Conservation (phyloP, 768 basidiomycete genomes). For the Lactarius deliciosus region DNA sequence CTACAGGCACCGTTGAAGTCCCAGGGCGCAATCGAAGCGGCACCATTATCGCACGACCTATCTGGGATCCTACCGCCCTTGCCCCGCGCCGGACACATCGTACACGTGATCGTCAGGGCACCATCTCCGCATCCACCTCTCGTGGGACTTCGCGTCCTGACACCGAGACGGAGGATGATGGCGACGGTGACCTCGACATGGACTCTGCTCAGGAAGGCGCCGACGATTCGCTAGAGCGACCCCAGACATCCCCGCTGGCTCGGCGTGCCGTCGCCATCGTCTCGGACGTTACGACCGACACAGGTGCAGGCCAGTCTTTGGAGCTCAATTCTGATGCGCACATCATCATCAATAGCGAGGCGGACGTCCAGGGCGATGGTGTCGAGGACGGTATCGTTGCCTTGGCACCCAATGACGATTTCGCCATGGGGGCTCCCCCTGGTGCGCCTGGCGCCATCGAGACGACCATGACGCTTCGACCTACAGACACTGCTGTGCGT, state of each 20-base stretch:
- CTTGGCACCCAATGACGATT: constrained; percentile 80
- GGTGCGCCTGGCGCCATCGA: constrained; percentile 83
- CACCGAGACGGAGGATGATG: constrained; percentile 80
- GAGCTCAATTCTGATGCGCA: constrained; percentile 49
- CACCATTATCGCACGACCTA: constrained; percentile 65
- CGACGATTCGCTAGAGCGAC: constrained; percentile 32
- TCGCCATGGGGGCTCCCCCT: constrained; percentile 87
- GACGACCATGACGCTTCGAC: constrained; percentile 33
- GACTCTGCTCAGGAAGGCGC: constrained; percentile 36
- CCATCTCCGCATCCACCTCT: constrained; percentile 32
- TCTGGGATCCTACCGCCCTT: constrained; percentile 49
- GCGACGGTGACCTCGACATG: constrained; percentile 57
- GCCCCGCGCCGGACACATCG: constrained; percentile 34
- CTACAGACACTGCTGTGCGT: constrained; percentile 25
- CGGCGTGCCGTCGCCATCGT: constrained; percentile 51
- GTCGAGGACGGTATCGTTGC: constrained; percentile 78
- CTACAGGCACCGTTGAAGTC: constrained; percentile 62
- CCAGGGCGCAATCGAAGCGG: constrained; percentile 68
- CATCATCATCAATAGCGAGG: constrained; percentile 51
- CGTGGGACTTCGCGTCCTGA: constrained; percentile 57
- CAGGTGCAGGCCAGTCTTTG: constrained; percentile 38
- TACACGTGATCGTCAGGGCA: constrained; percentile 31
- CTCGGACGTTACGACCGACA: constrained; percentile 37
- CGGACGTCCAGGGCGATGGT: constrained; percentile 47
- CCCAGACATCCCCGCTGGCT: constrained; percentile 35